Conservation (phyloP, 208 protist genomes). For the Herpetomonas tarakana region DNA sequence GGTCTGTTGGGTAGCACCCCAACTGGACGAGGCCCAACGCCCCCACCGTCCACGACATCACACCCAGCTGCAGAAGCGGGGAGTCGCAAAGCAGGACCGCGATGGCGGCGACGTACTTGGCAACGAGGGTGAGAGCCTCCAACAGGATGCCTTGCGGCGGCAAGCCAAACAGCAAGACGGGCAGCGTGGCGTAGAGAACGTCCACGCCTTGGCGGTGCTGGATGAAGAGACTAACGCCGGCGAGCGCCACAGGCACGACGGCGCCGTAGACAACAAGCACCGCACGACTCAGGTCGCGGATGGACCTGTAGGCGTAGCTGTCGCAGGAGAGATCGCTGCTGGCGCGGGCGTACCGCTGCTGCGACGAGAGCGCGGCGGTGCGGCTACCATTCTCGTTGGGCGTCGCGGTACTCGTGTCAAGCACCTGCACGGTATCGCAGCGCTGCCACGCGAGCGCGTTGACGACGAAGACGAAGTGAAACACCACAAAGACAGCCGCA, state of each 20-base stretch:
- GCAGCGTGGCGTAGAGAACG: conserved; percentile 19
- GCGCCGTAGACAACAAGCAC: conserved; percentile 20
- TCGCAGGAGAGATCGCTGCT: conserved; percentile 11
- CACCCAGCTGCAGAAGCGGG: conserved; percentile 5
- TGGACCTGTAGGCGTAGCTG: not conserved
- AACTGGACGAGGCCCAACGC: not conserved
- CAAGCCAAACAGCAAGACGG: conserved; percentile 8
- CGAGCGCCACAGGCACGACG: conserved; percentile 4
- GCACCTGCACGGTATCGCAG: conserved; percentile 9
- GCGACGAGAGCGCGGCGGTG: not conserved
- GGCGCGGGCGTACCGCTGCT: not conserved
- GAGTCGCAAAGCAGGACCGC: conserved; percentile 1
- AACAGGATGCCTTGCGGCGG: conserved; percentile 5
- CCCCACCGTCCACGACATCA: conserved; percentile 11
- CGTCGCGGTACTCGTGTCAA: not conserved
- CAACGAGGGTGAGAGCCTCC: conserved; percentile 9
- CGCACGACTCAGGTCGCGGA: conserved; percentile 7
- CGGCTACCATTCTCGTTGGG: too few relatives aligned
- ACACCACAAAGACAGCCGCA: conserved; percentile 8
- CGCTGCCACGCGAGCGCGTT: conserved; percentile 17
- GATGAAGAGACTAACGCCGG: not conserved
- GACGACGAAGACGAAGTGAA: conserved; percentile 12
- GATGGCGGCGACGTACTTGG: conserved; percentile 7
- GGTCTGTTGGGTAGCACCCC: conserved; percentile 1
- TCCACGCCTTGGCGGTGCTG: conserved; percentile 14